These are phyloP conservation scores for Boletus rubroflammeus DNA, from an alignment of 768 basidiomycete genomes.

Conservation along the genomic window DNA sequence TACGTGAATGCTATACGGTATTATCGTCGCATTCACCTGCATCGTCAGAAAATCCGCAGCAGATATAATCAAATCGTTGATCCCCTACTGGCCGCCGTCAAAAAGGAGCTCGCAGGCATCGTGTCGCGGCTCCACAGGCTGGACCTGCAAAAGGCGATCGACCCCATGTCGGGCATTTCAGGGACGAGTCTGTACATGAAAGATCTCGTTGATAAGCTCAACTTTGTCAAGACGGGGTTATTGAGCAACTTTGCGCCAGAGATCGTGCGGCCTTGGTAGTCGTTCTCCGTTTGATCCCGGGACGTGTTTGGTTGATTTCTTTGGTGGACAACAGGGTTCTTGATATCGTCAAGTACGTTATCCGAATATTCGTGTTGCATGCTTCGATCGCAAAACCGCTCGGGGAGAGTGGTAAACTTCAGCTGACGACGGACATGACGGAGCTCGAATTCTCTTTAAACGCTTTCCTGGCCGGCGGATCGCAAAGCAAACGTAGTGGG, in stretches of 20 bases:
- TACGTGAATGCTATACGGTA: slow-evolving; percentile 30
- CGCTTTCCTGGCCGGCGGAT: slow-evolving; percentile 63
- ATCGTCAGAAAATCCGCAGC: slow-evolving; percentile 21
- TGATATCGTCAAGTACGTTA: slow-evolving; percentile 71
- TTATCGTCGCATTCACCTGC: neutral
- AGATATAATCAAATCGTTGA: slow-evolving; percentile 57
- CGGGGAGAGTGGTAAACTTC: slow-evolving; percentile 90
- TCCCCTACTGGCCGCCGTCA: slow-evolving; percentile 63
- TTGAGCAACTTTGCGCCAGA: slow-evolving; percentile 74
- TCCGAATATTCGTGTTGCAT: slow-evolving; percentile 86
- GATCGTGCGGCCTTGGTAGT: slow-evolving; percentile 69
- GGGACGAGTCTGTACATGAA: slow-evolving; percentile 82
- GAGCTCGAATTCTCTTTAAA: slow-evolving; percentile 91
- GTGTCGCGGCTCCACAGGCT: slow-evolving; percentile 81
- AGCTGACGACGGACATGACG: slow-evolving; percentile 94
- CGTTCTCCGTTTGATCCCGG: neutral
- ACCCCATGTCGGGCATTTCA: slow-evolving; percentile 53
- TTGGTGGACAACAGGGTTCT: slow-evolving; percentile 44
- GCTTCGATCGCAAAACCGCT: slow-evolving; percentile 91
- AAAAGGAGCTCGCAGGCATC: slow-evolving; percentile 76
- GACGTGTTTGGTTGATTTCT: slow-evolving; percentile 1
- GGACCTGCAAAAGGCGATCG: slow-evolving; percentile 71
- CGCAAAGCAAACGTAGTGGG: slow-evolving; percentile 56
- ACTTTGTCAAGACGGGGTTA: slow-evolving; percentile 78
- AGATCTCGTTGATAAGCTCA: slow-evolving; percentile 71